These are phyloP conservation scores for Nakazawaea ishiwadae DNA, from an alignment of 805 yeast genomes.

Conservation along the genomic window DNA sequence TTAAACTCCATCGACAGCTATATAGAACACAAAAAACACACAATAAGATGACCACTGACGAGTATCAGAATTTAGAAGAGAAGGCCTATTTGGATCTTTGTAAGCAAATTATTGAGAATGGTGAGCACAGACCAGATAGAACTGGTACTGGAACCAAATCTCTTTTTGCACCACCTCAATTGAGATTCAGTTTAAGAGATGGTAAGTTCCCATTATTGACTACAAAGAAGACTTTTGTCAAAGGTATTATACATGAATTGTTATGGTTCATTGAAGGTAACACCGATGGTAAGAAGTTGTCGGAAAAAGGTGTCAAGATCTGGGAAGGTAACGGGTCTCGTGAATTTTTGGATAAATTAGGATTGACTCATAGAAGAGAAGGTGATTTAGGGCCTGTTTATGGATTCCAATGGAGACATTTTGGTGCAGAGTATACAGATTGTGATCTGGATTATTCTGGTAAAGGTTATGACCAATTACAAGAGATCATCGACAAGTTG, in stretches of 20 bases:
- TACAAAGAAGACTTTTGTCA: slow-evolving; percentile 86
- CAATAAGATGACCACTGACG: slow-evolving; percentile 5
- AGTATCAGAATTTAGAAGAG: slow-evolving; percentile 47
- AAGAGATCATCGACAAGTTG: slow-evolving; percentile 71
- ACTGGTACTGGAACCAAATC: slow-evolving; percentile 96
- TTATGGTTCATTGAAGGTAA: slow-evolving; percentile 91
- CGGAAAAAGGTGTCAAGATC: slow-evolving; percentile 86
- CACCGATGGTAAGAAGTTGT: slow-evolving; percentile 77
- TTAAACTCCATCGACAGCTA: not conserved
- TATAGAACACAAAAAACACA: not conserved
- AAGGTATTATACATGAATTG: slow-evolving; percentile 84
- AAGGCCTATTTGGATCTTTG: slow-evolving; percentile 85
- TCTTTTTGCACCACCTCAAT: slow-evolving; percentile 92
- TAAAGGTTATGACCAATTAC: slow-evolving; percentile 87
- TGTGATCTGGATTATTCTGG: slow-evolving; percentile 86
- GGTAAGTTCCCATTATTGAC: slow-evolving; percentile 84
- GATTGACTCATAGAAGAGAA: slow-evolving; percentile 73
- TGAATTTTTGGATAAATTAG: slow-evolving; percentile 80
- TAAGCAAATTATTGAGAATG: slow-evolving; percentile 67
- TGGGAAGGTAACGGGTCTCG: slow-evolving; percentile 99
- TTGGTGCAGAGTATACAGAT: slow-evolving; percentile 87
- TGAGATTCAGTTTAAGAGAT: slow-evolving; percentile 71
- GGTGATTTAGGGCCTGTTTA: slow-evolving; percentile 98
- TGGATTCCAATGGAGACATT: slow-evolving; percentile 99
- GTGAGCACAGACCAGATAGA: slow-evolving; percentile 91